Percentiles rank a stretch among this genome's conserved stretches.
These are phyloP conservation scores for Xylaria multiplex DNA, from an alignment of 2,329 filamentous ascomycete genomes.

Conservation along the genomic window DNA sequence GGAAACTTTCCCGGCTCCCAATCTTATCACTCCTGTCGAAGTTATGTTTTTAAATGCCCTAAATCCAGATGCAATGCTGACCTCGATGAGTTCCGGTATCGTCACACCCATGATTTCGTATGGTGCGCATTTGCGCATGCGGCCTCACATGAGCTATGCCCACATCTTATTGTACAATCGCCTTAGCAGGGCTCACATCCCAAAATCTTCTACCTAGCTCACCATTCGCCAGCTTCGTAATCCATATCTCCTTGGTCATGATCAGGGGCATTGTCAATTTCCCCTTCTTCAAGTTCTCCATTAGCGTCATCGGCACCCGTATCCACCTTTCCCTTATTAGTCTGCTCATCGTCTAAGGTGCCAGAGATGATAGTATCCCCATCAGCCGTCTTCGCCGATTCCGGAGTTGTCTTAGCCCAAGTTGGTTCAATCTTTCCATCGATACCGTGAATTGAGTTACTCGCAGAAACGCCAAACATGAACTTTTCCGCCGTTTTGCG, in stretches of 20 bases:
- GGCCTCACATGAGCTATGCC: constrained; percentile 1
- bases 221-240: constrained; percentile 46
- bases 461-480: constrained; percentile 62
- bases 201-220: background rate
- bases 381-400: constrained; percentile 36
- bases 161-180: constrained; percentile 5
- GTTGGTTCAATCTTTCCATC: constrained; percentile 70
- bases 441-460: constrained; percentile 69
- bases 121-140: background rate
- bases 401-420: constrained; percentile 62
- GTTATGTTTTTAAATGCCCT: background rate
- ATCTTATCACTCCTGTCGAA: background rate
- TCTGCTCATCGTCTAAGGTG: constrained; percentile 42
- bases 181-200: background rate
- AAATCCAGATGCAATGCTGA: background rate
- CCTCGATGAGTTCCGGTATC: background rate
- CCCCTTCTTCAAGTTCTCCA: constrained; percentile 44
- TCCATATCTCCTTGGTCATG: constrained; percentile 50
- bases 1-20: background rate
- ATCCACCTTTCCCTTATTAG: constrained; percentile 38
- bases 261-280: constrained; percentile 39
- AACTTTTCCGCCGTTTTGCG: constrained; percentile 77
- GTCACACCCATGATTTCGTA: background rate
- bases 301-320: constrained; percentile 34
- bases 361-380: constrained; percentile 39